phyloP scores from a whole-genome alignment of 192 early-diverging fungal genomes.

The Gaertneriomyces semiglobifer region DNA sequence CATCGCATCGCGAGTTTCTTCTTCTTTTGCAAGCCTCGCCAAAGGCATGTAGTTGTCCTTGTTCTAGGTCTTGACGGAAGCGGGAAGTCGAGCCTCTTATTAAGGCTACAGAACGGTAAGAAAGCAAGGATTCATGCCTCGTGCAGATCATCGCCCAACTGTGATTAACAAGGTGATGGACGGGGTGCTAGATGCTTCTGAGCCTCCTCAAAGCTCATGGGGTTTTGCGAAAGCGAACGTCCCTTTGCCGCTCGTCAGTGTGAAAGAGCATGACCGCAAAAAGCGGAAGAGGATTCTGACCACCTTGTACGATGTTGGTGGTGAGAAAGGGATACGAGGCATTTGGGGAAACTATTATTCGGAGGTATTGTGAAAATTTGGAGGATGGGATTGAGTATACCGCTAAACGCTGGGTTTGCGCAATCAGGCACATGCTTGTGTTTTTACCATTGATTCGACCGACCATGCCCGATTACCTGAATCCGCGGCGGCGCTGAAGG shows the following conservation, averaged over 20 bases:
- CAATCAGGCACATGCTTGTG: constrained; percentile 21
- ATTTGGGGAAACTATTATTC: constrained; percentile 37
- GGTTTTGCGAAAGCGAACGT: constrained; percentile 26
- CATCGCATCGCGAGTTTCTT: too few relatives aligned
- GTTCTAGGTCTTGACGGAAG: constrained; percentile 28
- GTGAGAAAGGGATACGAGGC: constrained; percentile 24
- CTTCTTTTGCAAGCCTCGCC: too few relatives aligned
- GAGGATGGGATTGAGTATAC: not conserved
- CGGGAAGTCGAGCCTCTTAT: constrained; percentile 30
- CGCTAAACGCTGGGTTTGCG: not conserved
- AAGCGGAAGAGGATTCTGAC: constrained; percentile 7
- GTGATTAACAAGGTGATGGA: not conserved
- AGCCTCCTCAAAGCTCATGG: constrained; percentile 12
- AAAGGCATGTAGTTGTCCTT: constrained; percentile 2
- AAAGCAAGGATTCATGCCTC: not conserved
- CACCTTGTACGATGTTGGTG: constrained; percentile 31
- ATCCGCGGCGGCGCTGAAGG: constrained; percentile 4
- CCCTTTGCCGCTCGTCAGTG: not conserved
- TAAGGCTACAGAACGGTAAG: constrained; percentile 26
- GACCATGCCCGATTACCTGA: constrained; percentile 14
- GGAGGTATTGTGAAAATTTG: constrained; percentile 16
- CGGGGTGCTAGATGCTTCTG: not conserved
- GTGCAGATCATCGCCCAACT: constrained; percentile 5
- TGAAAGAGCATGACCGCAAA: not conserved
- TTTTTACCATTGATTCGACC: constrained; percentile 28